Conservation (phyloP, 257 asterid species). For the Fraxinus anomala region DNA sequence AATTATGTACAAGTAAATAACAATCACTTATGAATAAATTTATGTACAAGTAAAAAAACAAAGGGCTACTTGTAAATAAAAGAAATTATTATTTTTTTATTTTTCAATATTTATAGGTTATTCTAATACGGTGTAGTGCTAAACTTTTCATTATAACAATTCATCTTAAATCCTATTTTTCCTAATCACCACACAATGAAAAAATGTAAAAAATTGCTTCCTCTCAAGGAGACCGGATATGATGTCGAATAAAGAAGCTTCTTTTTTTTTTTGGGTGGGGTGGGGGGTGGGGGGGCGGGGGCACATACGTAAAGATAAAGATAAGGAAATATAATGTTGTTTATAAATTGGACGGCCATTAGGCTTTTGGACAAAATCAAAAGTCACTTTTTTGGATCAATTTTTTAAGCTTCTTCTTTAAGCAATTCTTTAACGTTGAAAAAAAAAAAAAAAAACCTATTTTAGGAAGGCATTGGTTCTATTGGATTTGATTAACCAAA, state of each 20-base stretch:
- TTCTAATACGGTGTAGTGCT: too few relatives aligned
- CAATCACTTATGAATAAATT: too few relatives aligned
- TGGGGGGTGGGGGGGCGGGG: too few relatives aligned
- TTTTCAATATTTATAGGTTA: too few relatives aligned
- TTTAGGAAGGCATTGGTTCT: not conserved
- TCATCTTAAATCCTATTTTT: too few relatives aligned
- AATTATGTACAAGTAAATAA: too few relatives aligned
- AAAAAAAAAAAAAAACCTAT: not conserved
- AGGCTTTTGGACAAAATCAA: constrained; percentile 36
- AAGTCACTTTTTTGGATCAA: constrained; percentile 20
- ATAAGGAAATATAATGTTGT: constrained; percentile 28
- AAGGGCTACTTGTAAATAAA: too few relatives aligned
- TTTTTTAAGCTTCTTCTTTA: constrained; percentile 16
- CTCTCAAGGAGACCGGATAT: constrained; percentile 35
- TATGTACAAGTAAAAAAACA: too few relatives aligned
- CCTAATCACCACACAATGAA: too few relatives aligned
- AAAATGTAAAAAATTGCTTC: constrained; percentile 24
- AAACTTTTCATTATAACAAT: too few relatives aligned
- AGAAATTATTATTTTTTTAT: too few relatives aligned
- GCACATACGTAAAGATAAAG: not conserved
- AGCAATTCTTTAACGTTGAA: constrained; percentile 1
- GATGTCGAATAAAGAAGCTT: not conserved
- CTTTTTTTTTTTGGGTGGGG: not conserved
- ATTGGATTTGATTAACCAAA: not conserved
- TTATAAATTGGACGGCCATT: constrained; percentile 30